phyloP scores from a whole-genome alignment of 176 grass and related monocot genomes.

The Urochloa ruziziensis region DNA sequence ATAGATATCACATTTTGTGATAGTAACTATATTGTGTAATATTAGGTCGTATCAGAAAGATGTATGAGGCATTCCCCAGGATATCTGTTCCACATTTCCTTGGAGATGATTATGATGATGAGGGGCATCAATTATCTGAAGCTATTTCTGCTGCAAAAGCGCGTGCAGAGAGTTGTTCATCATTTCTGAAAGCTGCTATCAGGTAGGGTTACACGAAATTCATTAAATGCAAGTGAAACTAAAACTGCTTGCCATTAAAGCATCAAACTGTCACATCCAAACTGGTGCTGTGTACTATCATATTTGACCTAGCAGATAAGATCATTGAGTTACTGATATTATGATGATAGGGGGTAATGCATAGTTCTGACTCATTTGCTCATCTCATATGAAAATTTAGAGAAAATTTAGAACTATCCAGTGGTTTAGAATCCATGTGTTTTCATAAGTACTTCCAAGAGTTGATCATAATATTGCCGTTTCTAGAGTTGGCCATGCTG shows the following conservation, averaged over 20 bases:
- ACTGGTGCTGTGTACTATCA: background rate
- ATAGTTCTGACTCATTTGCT: conserved; percentile 18
- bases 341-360: conserved; percentile 1
- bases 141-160: conserved; percentile 84
- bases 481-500: background rate
- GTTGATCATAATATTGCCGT: background rate
- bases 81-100: conserved; percentile 72
- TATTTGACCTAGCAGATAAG: conserved; percentile 20
- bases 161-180: conserved; percentile 81
- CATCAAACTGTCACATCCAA: conserved; percentile 10
- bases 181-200: conserved; percentile 86
- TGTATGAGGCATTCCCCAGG: conserved; percentile 86
- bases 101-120: conserved; percentile 76
- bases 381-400: background rate
- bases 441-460: background rate
- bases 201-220: conserved; percentile 50
- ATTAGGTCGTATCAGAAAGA: conserved; percentile 74
- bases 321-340: background rate
- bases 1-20: conserved; percentile 33
- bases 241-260: background rate
- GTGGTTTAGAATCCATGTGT: too few relatives aligned
- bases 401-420: background rate
- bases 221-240: conserved; percentile 19
- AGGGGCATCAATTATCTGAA: conserved; percentile 84
- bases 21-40: conserved; percentile 51